Percentiles rank a stretch among this genome's conserved stretches.
Conservation (phyloP, 2,329 filamentous ascomycete species). For the Penicillium sp. region DNA sequence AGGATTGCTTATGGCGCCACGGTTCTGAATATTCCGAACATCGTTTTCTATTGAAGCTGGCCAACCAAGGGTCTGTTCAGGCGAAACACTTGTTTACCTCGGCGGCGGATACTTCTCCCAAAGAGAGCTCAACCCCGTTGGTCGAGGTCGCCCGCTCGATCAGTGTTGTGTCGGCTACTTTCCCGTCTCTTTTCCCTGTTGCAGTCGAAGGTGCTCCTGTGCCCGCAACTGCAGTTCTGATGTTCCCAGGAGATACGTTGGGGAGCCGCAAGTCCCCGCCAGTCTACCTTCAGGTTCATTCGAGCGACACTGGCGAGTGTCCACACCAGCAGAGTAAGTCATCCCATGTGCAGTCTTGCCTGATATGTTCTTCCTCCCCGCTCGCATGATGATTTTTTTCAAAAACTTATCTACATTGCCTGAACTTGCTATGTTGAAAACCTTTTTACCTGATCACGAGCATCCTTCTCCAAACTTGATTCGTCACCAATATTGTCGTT, state of each 20-base stretch:
- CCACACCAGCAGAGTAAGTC: conserved; percentile 84
- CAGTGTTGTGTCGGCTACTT: conserved; percentile 64
- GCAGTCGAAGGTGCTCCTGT: conserved; percentile 71
- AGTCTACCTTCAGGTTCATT: conserved; percentile 68
- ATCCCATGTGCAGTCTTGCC: conserved; percentile 10
- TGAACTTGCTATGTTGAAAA: conserved; percentile 86
- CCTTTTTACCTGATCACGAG: conserved; percentile 74
- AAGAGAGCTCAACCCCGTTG: conserved; percentile 15
- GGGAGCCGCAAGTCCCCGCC: conserved; percentile 41
- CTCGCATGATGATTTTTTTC: conserved; percentile 75
- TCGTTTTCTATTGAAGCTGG: conserved; percentile 31
- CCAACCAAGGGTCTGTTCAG: conserved; percentile 37
- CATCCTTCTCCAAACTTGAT: conserved; percentile 15
- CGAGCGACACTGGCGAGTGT: conserved; percentile 89
- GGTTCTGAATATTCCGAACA: conserved; percentile 10
- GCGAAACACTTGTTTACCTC: conserved; percentile 39
- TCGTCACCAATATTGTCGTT: conserved; percentile 18
- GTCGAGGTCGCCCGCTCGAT: conserved; percentile 59
- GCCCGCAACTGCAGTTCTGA: conserved; percentile 62
- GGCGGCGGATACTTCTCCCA: conserved; percentile 35
- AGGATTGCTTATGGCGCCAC: conserved; percentile 26
- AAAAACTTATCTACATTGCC: conserved; percentile 99
- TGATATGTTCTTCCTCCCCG: conserved; percentile 17
- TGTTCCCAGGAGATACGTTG: conserved; percentile 37
- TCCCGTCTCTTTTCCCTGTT: conserved; percentile 66